Evolutionary conservation across 768 basidiomycete genomes (phyloP), one percentile per base, ranked within the genome.

Genomic region (Paxillus involutus): DNA sequence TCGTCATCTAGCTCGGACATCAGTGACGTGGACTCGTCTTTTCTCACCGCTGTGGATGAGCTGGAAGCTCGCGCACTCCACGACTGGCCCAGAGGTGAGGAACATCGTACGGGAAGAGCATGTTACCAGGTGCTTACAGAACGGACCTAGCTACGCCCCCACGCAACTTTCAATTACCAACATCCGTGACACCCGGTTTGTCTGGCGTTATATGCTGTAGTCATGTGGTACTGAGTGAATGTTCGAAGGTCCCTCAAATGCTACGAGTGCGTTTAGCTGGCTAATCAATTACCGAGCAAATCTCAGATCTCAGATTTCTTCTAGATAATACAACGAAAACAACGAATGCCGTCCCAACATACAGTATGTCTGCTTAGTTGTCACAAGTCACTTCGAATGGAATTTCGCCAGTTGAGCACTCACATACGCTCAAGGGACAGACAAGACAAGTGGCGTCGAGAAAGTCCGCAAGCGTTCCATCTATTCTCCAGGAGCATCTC

Each of bases 31-130:
- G 71, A 72, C n/a, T 5, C 53, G 2, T 29, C 48, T 13, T 66
- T 73, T 32, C 57, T 74, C 30, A 65, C 65, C 7, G 67, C 80
- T 47, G 63, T 85, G 19, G 80, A 81, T 61, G 70, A 68, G 12
- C 49, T 84, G 32, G 83, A 84, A 61, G 66, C 72, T 48, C 67
- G 64, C 44, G 61, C 64, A 24, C 57, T 69, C 14, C 4, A 45
- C 9, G 45, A 54, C 17, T 49, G 43, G 14, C 14, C 42, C 8
- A 39, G 7, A 55, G 65, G 63, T 61, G 37, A 55, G 58, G 24
- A 26, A 33, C 2, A 17, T 24, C 4, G 10, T 47, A 49, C 32
- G 21, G 19, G 40, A 30, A 13, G 26, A 24, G 10, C 40, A 43
- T 10, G 14, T 17, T 16, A 26, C 26, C 26, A 26, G 21, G 21